Evolutionary conservation across 2,329 filamentous ascomycete genomes (phyloP).

Genomic region (Chrysoporthe deuterocubensis): DNA sequence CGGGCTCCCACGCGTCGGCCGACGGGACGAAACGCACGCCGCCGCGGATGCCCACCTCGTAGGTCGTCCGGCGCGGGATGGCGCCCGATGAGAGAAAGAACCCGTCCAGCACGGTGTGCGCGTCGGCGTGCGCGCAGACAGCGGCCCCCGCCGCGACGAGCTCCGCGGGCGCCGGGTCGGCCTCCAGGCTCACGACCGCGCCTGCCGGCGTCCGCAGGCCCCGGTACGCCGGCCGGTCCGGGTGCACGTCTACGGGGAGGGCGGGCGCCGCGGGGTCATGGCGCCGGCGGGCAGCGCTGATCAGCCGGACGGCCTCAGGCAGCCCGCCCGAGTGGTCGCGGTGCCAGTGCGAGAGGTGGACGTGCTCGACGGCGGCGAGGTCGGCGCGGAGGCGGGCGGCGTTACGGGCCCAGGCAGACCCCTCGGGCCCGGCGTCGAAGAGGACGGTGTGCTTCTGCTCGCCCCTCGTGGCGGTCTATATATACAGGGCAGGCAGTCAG

Average conservation of each 20-base stretch:
- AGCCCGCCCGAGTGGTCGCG: conserved; percentile 59
- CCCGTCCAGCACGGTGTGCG: conserved; percentile 52
- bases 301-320: conserved; percentile 51
- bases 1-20: conserved; percentile 48
- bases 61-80: conserved; percentile 53
- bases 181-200: conserved; percentile 52
- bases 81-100: conserved; percentile 58
- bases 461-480: conserved; percentile 49
- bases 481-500: too few species aligned
- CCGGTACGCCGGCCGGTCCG: conserved; percentile 53
- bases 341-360: conserved; percentile 59
- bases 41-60: conserved; percentile 51
- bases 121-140: conserved; percentile 42
- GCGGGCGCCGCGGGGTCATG: conserved; percentile 26
- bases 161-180: conserved; percentile 55
- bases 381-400: conserved; percentile 47
- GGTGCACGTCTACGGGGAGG: conserved; percentile 55
- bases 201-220: conserved; percentile 46
- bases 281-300: conserved; percentile 43
- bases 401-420: conserved; percentile 55
- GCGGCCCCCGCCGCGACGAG: conserved; percentile 47
- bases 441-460: conserved; percentile 50
- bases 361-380: conserved; percentile 48
- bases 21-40: conserved; percentile 48
- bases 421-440: conserved; percentile 59